Evolutionary conservation across 139 green algal genomes (phyloP).

Genomic region (Chlamydomonas asymmetrica): DNA sequence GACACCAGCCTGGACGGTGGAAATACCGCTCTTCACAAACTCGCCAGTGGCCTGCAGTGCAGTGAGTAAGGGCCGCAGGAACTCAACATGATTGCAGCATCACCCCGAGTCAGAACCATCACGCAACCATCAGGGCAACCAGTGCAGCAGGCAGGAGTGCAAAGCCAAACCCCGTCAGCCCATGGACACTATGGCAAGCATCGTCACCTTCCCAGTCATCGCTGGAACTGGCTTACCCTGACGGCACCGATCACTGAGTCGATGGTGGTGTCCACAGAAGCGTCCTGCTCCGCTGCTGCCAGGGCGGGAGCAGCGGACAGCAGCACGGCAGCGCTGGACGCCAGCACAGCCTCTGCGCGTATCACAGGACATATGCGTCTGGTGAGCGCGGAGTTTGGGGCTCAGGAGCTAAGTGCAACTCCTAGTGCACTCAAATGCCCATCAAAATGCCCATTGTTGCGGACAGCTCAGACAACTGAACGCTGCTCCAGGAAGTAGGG

Average conservation of each 20-base stretch:
- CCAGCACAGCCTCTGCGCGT: conserved; percentile 14
- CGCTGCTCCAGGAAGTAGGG: too few relatives aligned
- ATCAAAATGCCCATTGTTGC: too few relatives aligned
- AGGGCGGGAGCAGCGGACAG: conserved; percentile 16
- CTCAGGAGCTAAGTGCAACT: too few relatives aligned
- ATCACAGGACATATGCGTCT: too few relatives aligned
- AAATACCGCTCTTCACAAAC: conserved; percentile 38
- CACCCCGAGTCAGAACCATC: background rate
- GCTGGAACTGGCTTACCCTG: conserved; percentile 31
- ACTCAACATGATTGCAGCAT: background rate
- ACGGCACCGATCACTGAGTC: conserved; percentile 46
- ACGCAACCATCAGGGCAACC: background rate
- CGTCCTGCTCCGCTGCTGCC: conserved; percentile 33
- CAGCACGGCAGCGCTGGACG: conserved; percentile 6
- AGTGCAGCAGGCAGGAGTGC: too few relatives aligned
- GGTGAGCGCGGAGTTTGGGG: too few relatives aligned
- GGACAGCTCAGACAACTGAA: too few relatives aligned
- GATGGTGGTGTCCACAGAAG: conserved; percentile 33
- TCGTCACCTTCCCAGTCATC: background rate
- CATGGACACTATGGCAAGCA: background rate
- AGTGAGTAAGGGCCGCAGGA: background rate
- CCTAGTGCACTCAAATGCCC: too few relatives aligned
- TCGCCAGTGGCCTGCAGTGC: conserved; percentile 39
- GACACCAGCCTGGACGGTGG: conserved; percentile 31
- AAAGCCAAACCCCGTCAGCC: too few relatives aligned